These are phyloP conservation scores for Nidularia pulvinata DNA, from an alignment of 768 basidiomycete species.

Conservation along the genomic window DNA sequence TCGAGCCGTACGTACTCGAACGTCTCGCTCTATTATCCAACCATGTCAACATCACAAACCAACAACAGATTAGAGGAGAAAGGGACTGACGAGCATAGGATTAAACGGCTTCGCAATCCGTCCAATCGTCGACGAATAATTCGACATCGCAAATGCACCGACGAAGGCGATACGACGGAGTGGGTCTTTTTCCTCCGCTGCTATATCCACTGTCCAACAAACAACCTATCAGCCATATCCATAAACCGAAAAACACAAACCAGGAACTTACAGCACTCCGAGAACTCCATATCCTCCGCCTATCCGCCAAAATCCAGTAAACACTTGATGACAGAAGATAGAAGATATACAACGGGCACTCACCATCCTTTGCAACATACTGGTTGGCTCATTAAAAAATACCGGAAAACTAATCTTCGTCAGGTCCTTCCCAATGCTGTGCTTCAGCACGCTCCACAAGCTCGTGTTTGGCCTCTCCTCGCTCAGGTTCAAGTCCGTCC, in stretches of 20 bases:
- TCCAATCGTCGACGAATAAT: conserved; percentile 96
- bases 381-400: conserved; percentile 92
- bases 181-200: conserved; percentile 73
- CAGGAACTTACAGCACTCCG: conserved; percentile 81
- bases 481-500: conserved; percentile 58
- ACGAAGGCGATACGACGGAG: conserved; percentile 88
- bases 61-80: not conserved
- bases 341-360: conserved; percentile 10
- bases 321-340: conserved; percentile 15
- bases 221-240: conserved; percentile 4
- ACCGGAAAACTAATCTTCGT: conserved; percentile 96
- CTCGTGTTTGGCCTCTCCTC: conserved; percentile 89
- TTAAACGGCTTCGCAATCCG: conserved; percentile 98
- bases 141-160: conserved; percentile 97
- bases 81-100: conserved; percentile 77
- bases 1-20: conserved; percentile 92
- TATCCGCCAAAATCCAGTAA: no score
- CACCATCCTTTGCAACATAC: conserved; percentile 96
- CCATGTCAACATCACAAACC: not conserved
- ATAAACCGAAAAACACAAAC: not conserved
- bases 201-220: conserved; percentile 72
- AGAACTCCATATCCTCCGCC: conserved; percentile 98
- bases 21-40: conserved; percentile 84
- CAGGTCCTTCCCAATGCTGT: conserved; percentile 94
- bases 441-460: conserved; percentile 94